A percentile compares a stretch with the other conserved stretches of the same genome.
Evolutionary conservation across 768 basidiomycete genomes (phyloP).

Genomic region (Gloeophyllum trabeum): DNA sequence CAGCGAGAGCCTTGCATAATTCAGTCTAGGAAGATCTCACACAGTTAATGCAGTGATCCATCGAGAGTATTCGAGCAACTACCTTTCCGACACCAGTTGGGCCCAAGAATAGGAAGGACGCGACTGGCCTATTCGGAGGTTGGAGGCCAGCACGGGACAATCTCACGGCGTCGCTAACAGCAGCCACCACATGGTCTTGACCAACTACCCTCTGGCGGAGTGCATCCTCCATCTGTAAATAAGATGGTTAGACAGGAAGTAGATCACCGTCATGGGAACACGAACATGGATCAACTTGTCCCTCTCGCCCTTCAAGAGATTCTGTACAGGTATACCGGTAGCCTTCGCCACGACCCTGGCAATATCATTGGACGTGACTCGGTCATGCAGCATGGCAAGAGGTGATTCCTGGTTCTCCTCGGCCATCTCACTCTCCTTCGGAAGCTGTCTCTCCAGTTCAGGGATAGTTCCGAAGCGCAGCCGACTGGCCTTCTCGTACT

Average conservation of each 20-base stretch:
- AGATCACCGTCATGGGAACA: background rate
- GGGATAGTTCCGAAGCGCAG: conserved; percentile 81
- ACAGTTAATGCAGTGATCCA: background rate
- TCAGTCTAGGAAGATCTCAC: conserved; percentile 48
- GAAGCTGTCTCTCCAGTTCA: conserved; percentile 63
- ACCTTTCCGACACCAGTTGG: conserved; percentile 85
- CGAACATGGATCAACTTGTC: conserved; percentile 79
- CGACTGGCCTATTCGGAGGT: conserved; percentile 81
- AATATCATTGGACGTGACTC: conserved; percentile 85
- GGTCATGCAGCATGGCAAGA: conserved; percentile 66
- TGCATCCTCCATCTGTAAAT: conserved; percentile 72
- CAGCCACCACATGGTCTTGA: conserved; percentile 78
- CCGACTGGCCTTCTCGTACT: conserved; percentile 75
- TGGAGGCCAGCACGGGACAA: conserved; percentile 88
- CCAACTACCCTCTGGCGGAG: conserved; percentile 73
- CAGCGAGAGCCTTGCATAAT: conserved; percentile 78
- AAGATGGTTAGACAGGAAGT: conserved; percentile 2
- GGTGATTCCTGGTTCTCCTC: conserved; percentile 39
- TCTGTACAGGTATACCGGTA: conserved; percentile 87
- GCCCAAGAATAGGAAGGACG: conserved; percentile 86
- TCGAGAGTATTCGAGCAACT: conserved; percentile 2
- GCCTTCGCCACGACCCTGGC: conserved; percentile 79
- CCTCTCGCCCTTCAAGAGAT: conserved; percentile 77
- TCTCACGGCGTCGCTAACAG: conserved; percentile 84
- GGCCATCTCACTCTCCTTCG: conserved; percentile 33